phyloP scores from a whole-genome alignment of 208 protist genomes.

The Vickermania spadyakhi region DNA sequence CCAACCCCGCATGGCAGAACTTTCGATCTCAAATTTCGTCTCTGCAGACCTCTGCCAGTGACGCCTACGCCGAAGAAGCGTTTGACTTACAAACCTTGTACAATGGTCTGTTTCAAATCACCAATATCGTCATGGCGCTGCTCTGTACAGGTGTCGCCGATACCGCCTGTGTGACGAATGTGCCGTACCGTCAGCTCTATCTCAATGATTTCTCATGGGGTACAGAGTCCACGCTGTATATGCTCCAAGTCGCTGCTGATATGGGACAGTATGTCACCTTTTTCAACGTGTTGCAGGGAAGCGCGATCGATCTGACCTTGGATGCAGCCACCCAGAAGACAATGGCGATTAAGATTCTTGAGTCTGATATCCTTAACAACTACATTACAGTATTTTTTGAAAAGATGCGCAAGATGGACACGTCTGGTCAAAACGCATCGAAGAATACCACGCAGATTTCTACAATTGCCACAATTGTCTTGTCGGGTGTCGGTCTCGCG shows the following conservation, averaged over 20 bases:
- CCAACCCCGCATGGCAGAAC: not conserved
- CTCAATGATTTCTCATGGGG: constrained; percentile 6
- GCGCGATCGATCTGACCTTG: constrained; percentile 5
- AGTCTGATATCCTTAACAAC: constrained; percentile 7
- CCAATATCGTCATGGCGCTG: constrained; percentile 6
- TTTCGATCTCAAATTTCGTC: not conserved
- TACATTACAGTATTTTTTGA: constrained; percentile 5
- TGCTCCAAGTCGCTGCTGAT: not conserved
- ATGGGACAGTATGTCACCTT: constrained; percentile 6
- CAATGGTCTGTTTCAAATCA: constrained; percentile 3
- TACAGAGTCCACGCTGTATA: constrained; percentile 2
- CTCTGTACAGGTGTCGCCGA: not conserved
- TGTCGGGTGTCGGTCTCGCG: not conserved
- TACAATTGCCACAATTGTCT: not conserved
- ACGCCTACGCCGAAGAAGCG: not conserved
- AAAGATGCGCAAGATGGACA: constrained; percentile 4
- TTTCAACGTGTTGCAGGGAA: constrained; percentile 5
- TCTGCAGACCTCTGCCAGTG: not conserved
- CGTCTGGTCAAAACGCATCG: not conserved
- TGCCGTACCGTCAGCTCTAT: not conserved
- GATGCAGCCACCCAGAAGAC: constrained; percentile 2
- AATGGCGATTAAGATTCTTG: constrained; percentile 4
- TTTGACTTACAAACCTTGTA: constrained; percentile 4
- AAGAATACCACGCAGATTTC: not conserved
- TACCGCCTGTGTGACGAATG: constrained; percentile 1